Conservation (phyloP, 2,329 filamentous ascomycete species). For the Thielaviopsis punctulata region DNA sequence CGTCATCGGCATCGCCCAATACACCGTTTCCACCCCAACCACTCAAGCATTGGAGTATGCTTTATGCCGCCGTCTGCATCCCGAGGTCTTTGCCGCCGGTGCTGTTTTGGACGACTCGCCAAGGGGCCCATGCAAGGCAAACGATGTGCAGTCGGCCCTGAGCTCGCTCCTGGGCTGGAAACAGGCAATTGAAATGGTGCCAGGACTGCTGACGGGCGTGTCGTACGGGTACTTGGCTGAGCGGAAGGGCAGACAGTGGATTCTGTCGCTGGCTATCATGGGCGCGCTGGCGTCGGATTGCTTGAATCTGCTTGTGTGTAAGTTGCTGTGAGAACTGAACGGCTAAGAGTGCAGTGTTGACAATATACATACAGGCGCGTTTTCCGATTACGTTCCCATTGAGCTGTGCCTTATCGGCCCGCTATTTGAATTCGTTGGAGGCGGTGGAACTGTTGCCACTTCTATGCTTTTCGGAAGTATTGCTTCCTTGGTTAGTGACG, state of each 20-base stretch:
- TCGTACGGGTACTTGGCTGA: conserved; percentile 3
- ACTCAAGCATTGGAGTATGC: background rate
- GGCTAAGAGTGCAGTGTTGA: background rate
- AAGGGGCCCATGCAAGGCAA: background rate
- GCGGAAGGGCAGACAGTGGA: background rate
- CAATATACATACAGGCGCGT: background rate
- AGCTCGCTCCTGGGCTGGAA: background rate
- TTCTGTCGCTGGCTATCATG: background rate
- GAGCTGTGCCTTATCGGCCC: background rate
- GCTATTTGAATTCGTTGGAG: background rate
- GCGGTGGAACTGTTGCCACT: background rate
- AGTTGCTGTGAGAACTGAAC: background rate
- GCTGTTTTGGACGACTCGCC: no score
- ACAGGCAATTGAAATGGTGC: background rate
- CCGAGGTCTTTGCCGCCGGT: background rate
- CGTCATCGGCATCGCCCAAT: background rate
- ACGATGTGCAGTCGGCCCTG: conserved; percentile 1
- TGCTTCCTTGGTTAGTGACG: background rate
- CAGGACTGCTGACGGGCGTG: background rate
- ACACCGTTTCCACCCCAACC: background rate
- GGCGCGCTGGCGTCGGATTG: background rate
- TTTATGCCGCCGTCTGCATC: background rate
- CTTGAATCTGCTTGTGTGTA: background rate
- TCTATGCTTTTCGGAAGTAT: conserved; percentile 1
- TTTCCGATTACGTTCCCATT: background rate